Conservation (phyloP, 768 basidiomycete genomes). For the Clitopilus passeckerianus region DNA sequence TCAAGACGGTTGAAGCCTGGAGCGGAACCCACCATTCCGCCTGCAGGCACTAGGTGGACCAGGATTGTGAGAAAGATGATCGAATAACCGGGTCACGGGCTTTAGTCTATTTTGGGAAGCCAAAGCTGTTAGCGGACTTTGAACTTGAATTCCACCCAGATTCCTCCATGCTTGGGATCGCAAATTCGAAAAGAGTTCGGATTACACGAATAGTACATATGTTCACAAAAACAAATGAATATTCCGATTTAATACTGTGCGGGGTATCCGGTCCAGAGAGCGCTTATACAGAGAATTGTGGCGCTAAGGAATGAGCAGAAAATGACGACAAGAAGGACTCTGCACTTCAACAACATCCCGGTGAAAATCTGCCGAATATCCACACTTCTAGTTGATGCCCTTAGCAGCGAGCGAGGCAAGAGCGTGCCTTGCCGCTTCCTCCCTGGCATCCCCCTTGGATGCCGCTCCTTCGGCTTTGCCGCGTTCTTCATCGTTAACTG, state of each 20-base stretch:
- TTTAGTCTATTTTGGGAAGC: not conserved
- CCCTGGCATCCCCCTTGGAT: not conserved
- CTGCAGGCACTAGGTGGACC: not conserved
- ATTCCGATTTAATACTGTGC: too few relatives aligned
- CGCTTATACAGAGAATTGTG: too few relatives aligned
- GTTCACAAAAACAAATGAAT: too few relatives aligned
- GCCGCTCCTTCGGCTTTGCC: not conserved
- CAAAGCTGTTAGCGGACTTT: too few relatives aligned
- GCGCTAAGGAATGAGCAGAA: too few relatives aligned
- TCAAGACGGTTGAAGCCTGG: not conserved
- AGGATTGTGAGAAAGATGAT: not conserved
- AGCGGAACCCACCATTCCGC: not conserved
- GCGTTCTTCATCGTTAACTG: not conserved
- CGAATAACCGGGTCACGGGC: not conserved
- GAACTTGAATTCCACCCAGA: too few relatives aligned
- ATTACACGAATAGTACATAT: too few relatives aligned
- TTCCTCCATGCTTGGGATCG: too few relatives aligned
- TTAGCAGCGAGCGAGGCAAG: not conserved
- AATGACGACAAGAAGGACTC: too few relatives aligned
- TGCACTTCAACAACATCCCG: too few relatives aligned
- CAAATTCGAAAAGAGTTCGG: too few relatives aligned
- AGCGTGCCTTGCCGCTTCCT: not conserved
- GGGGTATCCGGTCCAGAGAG: too few relatives aligned
- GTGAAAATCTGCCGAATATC: not conserved
- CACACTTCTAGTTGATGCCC: not conserved